Evolutionary conservation across 306 rosid species (phyloP), one percentile per base, ranked within the genome.

Genomic region (Mimosa pudica): DNA sequence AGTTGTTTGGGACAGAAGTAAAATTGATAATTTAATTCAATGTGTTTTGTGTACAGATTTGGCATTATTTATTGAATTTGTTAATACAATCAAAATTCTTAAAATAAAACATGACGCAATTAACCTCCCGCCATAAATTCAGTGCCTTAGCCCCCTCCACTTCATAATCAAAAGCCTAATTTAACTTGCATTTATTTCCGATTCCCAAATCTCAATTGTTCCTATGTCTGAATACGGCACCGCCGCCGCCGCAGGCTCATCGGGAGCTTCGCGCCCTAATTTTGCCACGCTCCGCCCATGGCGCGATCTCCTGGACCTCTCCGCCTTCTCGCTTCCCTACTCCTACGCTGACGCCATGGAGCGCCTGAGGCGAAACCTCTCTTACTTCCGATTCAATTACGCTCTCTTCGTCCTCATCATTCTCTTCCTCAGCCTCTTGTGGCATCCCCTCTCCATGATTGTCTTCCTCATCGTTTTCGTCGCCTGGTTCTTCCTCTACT

Each of bases 401-500:
- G 20, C 67, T 9, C 18, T 74, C 3, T 18, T 55, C 6, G 6
- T 57, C 18, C 77, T 74, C 77, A 8, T 57, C 20, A 18, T 38
- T 57, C 67, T 74, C 38, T 74, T 74, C 52, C 77, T 74, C 18
- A 41, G 77, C n/a, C 77, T 74, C 67, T 9, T 74, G 18, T 74
- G 77, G 67, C 67, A 57, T 41, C 77, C 77, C 4, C 13, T 74
- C 38, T 55, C 67, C 38, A 55, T 74, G 67, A 74, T 55, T 13
- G 52, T 74, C 24, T 74, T 74, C 77, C 62, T 74, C 5, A 10
- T 74, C 52, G 10, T 74, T 57, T 74, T 74, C 41, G 68, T 55
- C 57, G 77, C 77, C 51, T 74, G 67, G 77, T 74, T 57, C 52
- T 38, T 74, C 18, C 35, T 74, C 67, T 74, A 68, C 73, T 68